Evolutionary conservation across 1,284 basidiomycete species (phyloP).

Genomic region (Meripilus lineatus): DNA sequence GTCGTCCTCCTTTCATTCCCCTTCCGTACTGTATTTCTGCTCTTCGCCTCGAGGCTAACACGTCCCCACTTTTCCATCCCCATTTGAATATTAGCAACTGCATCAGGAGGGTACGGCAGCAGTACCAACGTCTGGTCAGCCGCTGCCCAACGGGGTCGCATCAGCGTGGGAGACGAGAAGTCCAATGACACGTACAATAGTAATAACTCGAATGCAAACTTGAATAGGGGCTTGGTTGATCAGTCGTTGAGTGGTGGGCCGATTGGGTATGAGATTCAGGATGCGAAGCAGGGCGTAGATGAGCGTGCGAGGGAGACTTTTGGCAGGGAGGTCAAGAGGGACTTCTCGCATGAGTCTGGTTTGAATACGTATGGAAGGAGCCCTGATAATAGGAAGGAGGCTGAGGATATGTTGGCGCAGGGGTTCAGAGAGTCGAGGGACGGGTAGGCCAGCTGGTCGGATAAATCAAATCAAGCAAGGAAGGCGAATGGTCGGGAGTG

Average conservation of each 20-base stretch:
- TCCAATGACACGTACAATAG: neutral
- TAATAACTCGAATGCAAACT: neutral
- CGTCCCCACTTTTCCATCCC: no score
- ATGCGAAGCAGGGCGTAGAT: conserved; percentile 28
- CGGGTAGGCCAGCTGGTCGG: no score
- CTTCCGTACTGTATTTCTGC: neutral
- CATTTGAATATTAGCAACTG: conserved; percentile 23
- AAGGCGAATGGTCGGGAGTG: no score
- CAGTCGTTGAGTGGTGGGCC: conserved; percentile 22
- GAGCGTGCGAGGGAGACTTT: conserved; percentile 17
- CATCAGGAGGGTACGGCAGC: conserved; percentile 29
- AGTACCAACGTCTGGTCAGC: conserved; percentile 19
- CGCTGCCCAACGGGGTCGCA: conserved; percentile 15
- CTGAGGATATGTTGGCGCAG: conserved; percentile 23
- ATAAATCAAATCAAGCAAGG: no score
- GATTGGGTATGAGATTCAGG: conserved; percentile 20
- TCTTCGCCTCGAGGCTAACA: no score
- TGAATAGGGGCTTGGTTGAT: conserved; percentile 17
- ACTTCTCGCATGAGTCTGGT: conserved; percentile 17
- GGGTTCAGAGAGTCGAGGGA: conserved; percentile 22
- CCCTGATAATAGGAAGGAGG: conserved; percentile 23
- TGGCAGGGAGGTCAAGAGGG: conserved; percentile 21
- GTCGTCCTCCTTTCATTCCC: conserved; percentile 7
- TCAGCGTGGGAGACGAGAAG: conserved; percentile 2
- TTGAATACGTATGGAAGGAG: conserved; percentile 25